Evolutionary conservation across 805 yeast species (phyloP), one percentile per base, ranked within the genome.

Genomic region (Lipomyces chichibuensis): DNA sequence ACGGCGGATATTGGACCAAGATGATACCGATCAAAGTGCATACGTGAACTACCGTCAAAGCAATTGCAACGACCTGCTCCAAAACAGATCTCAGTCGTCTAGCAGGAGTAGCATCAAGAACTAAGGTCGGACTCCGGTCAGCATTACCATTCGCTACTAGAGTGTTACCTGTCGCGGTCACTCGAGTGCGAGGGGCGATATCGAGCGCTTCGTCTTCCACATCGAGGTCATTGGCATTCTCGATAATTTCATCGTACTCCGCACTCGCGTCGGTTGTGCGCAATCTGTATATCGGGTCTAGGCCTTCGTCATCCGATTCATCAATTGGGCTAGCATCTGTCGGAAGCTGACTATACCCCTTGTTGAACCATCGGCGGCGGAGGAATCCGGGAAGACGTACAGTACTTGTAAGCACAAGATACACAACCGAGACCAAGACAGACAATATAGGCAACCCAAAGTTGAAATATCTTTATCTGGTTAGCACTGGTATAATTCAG

Each of bases 371-470:
- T 33, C 58, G 59, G 2, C 52, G 51, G 2, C 67, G 62, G 29
- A 67, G 17, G 23, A 59, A 33, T 37, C 33, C 43, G 6, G 69
- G 71, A 6, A 68, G 62, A 3, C 63, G 65, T 35, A 68, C 35
- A 13, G 69, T 68, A 49, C 64, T 49, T 23, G 67, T n/a, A 9
- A 69, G 62, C 63, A 72, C 35, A 14, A 68, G 54, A 46, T 58
- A 69, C 13, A 58, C n/a, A 0, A 75, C 56, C n/a, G 68, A 64
- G 13, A 69, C 63, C 73, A 60, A 75, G 64, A 66, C 56, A 3
- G 77, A 71, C 2, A 52, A 66, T 1, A 75, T 63, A 2, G 70
- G 71, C 23, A 59, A 81, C 79, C 9, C 81, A 65, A n/a, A 75
- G 63, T 46, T 74, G 69, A 54, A 65, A 35, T 57, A 66, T 65